phyloP scores from a whole-genome alignment of 352 stramenopile species.

The Peronospora farinosa region DNA sequence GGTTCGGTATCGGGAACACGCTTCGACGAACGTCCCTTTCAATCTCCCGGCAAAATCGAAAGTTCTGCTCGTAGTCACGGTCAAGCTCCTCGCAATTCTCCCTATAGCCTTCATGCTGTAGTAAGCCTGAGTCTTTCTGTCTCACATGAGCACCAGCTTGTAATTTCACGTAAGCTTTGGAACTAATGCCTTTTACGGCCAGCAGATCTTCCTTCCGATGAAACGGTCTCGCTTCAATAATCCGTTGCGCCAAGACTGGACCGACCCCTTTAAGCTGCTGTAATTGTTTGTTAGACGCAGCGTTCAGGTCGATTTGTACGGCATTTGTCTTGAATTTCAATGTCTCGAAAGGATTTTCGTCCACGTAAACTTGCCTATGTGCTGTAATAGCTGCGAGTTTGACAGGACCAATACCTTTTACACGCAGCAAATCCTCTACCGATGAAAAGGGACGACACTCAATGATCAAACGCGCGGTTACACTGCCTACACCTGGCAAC shows the following conservation, averaged over 20 bases:
- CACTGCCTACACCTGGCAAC: constrained; percentile 40
- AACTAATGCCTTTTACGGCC: constrained; percentile 41
- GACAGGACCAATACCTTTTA: constrained; percentile 41
- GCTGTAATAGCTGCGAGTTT: constrained; percentile 28
- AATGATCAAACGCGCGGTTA: constrained; percentile 37
- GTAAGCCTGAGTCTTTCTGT: neutral
- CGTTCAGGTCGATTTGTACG: constrained; percentile 43
- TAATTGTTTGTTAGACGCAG: constrained; percentile 34
- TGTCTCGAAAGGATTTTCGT: constrained; percentile 5
- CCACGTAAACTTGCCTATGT: constrained; percentile 22
- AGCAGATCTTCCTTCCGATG: constrained; percentile 42
- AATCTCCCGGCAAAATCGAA: constrained; percentile 31
- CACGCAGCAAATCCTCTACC: constrained; percentile 31
- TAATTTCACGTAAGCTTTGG: constrained; percentile 39
- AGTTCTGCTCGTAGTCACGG: constrained; percentile 10
- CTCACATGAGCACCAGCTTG: constrained; percentile 17
- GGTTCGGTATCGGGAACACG: constrained; percentile 20
- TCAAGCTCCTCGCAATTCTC: constrained; percentile 1
- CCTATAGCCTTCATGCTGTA: neutral
- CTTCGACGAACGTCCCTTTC: constrained; percentile 32
- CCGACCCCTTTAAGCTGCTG: constrained; percentile 38
- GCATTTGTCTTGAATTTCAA: constrained; percentile 6
- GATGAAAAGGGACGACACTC: constrained; percentile 36
- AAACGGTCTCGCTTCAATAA: constrained; percentile 45
- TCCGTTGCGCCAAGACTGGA: constrained; percentile 32